Base-by-base conservation (phyloP, 805 yeast species). In the Candida succiphila region DNA sequence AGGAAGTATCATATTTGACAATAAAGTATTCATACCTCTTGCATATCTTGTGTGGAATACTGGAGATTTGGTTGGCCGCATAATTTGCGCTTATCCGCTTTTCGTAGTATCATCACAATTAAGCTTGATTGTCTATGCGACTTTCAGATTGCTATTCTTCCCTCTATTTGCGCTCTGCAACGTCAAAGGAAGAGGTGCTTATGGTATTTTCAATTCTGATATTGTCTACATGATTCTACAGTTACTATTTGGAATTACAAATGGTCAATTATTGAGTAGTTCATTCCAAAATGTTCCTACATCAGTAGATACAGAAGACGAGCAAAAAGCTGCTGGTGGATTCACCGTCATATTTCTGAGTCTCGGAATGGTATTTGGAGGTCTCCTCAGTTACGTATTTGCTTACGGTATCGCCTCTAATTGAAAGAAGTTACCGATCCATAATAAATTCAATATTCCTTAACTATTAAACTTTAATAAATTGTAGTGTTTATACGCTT, bases 21-120 rank as follows among this genome's bases (percentile, higher is more conserved):
- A 63, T 37, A 61, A 60, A 34, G 56, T 70, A 16, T 72, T 52
- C 46, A 70, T 85, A 14, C 96, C 97, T 2, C 54, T 86, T 33
- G 77, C 85, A 3, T 86, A 80, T 51, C 60, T 88, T 17, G 53
- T 82, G 13, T 89, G 98, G 98, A 89, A 89, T 54, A 36, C 74
- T 12, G 97, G 97, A 15, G 98, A 89, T 52, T 62, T 92, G 19
- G 54, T 64, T 3, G 96, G 96, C 2, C 65, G 98, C 30, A 52
- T 85, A 4, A 39, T 68, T 24, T 76, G 95, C 65, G 75, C 83
- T 2, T 52, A 46, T 33, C 56, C 60, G 1, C 23, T 40, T 10
- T 55, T 68, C 38, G 68, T 65, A 13, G 58, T 81, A 14, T 45
- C 45, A 9, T 54, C 56, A 22, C 74, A 75, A 14, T 37, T 43